Base-by-base conservation (phyloP, 2,329 filamentous ascomycete species). In the Fusarium denticulatum region DNA sequence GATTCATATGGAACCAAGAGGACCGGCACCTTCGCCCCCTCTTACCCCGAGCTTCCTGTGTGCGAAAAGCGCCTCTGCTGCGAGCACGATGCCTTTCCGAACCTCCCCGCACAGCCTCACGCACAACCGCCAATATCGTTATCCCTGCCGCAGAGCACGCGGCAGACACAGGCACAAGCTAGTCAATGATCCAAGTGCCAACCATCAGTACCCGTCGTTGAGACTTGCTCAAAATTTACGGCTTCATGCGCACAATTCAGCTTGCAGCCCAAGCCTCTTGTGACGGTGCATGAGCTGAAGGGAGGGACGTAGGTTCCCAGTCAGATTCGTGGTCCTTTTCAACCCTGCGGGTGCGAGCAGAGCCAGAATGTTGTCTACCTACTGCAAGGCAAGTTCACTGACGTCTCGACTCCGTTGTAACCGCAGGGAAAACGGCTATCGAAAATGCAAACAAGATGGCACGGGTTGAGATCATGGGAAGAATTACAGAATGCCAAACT, bases 301-400 rank as follows among this genome's bases (percentile, higher is more conserved):
- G 12, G 24, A 28, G 5, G 18, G n/a, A n/a, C 16, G 0, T 11
- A 10, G 18, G 24, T 1, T 1, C 8, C 13, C 4, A 15, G 24
- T 7, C 18, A 6, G 43, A 46, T 28, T 28, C 5, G 8, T 20
- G 7, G 43, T 28, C 18, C 9, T 0, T 20, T 7, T 5, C 0
- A 15, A 18, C 43, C 12, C 5, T 1, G 24, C 0, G n/a, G n/a
- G n/a, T n/a, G n/a, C n/a, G n/a, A n/a, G n/a, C n/a, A n/a, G n/a
- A n/a, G n/a, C n/a, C n/a, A n/a, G n/a, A n/a, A n/a, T n/a, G n/a
- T n/a, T n/a, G n/a, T n/a, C n/a, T n/a, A n/a, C n/a, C 88, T 98
- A 80, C 86, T 98, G n/a, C 95, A 98, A 83, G 94, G 94, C 71
- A 96, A 96, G 80, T 87, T 98, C 43, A 96, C 95, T 43, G 95